These are phyloP conservation scores for Botrytis squamosa DNA, from an alignment of 2,329 filamentous ascomycete genomes.

Conservation along the genomic window DNA sequence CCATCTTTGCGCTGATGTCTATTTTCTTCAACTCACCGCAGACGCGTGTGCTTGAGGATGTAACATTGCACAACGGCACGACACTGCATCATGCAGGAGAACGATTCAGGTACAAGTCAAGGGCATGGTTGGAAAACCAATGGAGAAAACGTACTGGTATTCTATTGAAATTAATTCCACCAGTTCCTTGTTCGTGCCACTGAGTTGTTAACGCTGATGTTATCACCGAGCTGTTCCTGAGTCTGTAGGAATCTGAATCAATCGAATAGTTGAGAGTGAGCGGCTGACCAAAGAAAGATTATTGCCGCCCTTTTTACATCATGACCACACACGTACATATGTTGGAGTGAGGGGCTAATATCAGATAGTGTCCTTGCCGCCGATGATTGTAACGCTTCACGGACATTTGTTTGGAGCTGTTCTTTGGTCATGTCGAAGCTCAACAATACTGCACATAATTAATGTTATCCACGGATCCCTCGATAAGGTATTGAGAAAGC, in stretches of 20 bases:
- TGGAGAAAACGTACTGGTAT: neutral
- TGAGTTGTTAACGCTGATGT: conserved; percentile 1
- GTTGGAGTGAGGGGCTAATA: neutral
- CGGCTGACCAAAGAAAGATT: neutral
- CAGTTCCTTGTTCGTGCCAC: neutral
- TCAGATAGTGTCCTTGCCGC: neutral
- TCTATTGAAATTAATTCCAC: neutral
- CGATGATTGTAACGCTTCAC: neutral
- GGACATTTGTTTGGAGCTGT: neutral
- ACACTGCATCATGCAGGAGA: neutral
- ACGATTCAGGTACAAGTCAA: neutral
- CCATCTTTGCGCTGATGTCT: neutral
- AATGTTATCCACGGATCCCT: neutral
- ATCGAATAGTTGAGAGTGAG: neutral
- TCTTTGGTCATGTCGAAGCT: neutral
- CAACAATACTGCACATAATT: neutral
- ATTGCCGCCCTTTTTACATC: neutral
- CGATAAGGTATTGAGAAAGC: neutral
- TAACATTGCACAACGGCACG: neutral
- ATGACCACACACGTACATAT: neutral
- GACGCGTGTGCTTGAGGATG: neutral
- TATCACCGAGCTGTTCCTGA: neutral
- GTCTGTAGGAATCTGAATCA: neutral
- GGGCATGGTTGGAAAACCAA: neutral
- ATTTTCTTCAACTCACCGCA: neutral